These are phyloP conservation scores for Xerocomellus intermedius DNA, from an alignment of 768 basidiomycete genomes.

Conservation along the genomic window DNA sequence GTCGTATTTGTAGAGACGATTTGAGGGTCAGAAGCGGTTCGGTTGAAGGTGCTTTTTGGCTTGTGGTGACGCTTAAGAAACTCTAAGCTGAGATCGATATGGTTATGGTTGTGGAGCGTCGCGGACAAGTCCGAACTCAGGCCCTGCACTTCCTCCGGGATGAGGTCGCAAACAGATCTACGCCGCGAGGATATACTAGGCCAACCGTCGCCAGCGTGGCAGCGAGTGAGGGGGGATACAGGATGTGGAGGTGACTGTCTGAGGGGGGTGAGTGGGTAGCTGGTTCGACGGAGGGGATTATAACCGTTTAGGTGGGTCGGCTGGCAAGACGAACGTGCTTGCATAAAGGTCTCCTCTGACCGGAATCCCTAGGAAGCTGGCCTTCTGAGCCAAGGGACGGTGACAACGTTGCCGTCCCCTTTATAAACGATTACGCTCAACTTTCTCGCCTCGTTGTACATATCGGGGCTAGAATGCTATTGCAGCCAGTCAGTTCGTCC, in stretches of 20 bases:
- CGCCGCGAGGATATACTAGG: constrained; percentile 4
- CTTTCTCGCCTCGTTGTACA: constrained; percentile 26
- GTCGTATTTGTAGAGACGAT: constrained; percentile 65
- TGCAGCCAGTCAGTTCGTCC: constrained; percentile 12
- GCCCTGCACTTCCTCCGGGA: constrained; percentile 29
- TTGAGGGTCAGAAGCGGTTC: constrained; percentile 50
- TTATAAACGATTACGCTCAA: constrained; percentile 28
- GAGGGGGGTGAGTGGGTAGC: constrained; percentile 13
- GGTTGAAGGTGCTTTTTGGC: constrained; percentile 43
- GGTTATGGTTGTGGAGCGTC: constrained; percentile 28
- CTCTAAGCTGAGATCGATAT: constrained; percentile 37
- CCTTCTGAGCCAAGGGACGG: constrained; percentile 11
- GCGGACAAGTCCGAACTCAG: constrained; percentile 35
- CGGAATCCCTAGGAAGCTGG: constrained; percentile 7
- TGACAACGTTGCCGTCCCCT: constrained; percentile 16
- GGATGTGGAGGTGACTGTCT: constrained; percentile 4
- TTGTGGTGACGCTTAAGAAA: constrained; percentile 65
- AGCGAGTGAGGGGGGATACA: constrained; percentile 20
- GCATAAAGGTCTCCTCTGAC: constrained; percentile 25
- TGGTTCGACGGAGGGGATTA: constrained; percentile 18
- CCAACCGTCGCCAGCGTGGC: constrained; percentile 5
- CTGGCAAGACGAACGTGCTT: constrained; percentile 35
- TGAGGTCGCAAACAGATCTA: constrained; percentile 30
- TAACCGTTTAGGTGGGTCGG: constrained; percentile 18
- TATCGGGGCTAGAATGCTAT: constrained; percentile 24